Evolutionary conservation across 2,329 filamentous ascomycete genomes (phyloP).

Genomic region (Neophaeococcomyces mojaviensis): DNA sequence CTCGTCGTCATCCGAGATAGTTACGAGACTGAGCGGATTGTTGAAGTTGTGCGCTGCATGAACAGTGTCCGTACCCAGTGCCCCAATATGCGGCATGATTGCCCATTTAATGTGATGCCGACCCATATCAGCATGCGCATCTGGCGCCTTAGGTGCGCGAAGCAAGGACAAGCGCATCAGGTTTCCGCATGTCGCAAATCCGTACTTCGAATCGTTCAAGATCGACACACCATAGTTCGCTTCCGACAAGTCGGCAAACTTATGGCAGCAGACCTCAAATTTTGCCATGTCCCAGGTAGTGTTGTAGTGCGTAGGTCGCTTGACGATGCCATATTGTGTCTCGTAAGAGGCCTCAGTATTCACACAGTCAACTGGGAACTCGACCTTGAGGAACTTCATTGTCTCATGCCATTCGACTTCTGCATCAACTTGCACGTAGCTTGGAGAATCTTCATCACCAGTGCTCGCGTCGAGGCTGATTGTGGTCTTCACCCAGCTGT

Average conservation of each 20-base stretch:
- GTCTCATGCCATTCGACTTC: slow-evolving; percentile 96
- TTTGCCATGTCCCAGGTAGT: slow-evolving; percentile 97
- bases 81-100: slow-evolving; percentile 74
- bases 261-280: slow-evolving; percentile 93
- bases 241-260: slow-evolving; percentile 86
- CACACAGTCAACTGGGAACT: slow-evolving; percentile 86
- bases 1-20: slow-evolving; percentile 13
- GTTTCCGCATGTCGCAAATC: slow-evolving; percentile 83
- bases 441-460: slow-evolving; percentile 48
- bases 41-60: slow-evolving; percentile 87
- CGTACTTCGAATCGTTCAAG: slow-evolving; percentile 92
- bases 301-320: slow-evolving; percentile 93
- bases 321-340: slow-evolving; percentile 83
- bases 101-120: slow-evolving; percentile 81
- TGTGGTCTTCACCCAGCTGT: slow-evolving; percentile 78
- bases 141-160: slow-evolving; percentile 82
- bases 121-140: slow-evolving; percentile 91
- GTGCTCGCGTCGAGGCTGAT: slow-evolving; percentile 69
- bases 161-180: slow-evolving; percentile 83
- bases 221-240: slow-evolving; percentile 84
- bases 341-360: slow-evolving; percentile 94
- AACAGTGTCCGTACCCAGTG: slow-evolving; percentile 65
- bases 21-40: slow-evolving; percentile 54
- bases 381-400: slow-evolving; percentile 97
- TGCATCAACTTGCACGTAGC: slow-evolving; percentile 67